phyloP scores from a whole-genome alignment of 441 rosid species.

The Brassica balearica region DNA sequence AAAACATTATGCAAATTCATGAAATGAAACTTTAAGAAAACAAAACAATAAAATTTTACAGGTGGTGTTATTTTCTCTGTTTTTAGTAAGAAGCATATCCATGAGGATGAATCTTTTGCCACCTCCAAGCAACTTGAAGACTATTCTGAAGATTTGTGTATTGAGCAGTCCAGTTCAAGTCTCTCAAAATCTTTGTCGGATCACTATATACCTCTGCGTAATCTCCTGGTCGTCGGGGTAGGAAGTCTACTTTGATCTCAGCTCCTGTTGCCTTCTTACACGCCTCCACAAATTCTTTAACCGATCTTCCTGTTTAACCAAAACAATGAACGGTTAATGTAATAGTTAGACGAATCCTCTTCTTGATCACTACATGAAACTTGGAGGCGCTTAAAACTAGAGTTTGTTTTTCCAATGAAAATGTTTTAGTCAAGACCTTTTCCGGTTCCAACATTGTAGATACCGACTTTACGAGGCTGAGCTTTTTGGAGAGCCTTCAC shows the following conservation, averaged over 20 bases:
- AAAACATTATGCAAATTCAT: slow-evolving; percentile 6
- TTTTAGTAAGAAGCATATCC: slow-evolving; percentile 46
- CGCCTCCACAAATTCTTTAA: slow-evolving; percentile 68
- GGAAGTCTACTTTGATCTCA: slow-evolving; percentile 53
- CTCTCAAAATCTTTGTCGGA: slow-evolving; percentile 53
- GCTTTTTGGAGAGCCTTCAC: slow-evolving; percentile 68
- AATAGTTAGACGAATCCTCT: neutral
- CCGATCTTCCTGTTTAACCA: slow-evolving; percentile 54
- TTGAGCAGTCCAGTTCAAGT: slow-evolving; percentile 61
- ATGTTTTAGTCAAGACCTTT: slow-evolving; percentile 41
- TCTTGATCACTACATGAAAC: slow-evolving; percentile 10
- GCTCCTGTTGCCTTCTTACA: slow-evolving; percentile 67
- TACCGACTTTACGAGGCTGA: slow-evolving; percentile 56
- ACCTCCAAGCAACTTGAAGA: slow-evolving; percentile 61
- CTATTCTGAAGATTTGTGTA: slow-evolving; percentile 55
- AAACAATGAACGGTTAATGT: slow-evolving; percentile 8
- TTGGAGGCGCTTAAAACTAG: neutral
- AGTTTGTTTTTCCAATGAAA: slow-evolving; percentile 13
- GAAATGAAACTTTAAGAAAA: neutral
- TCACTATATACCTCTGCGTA: slow-evolving; percentile 66
- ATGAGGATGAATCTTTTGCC: slow-evolving; percentile 61
- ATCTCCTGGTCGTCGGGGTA: slow-evolving; percentile 61
- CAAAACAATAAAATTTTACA: slow-evolving; percentile 4
- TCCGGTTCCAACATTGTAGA: slow-evolving; percentile 70
- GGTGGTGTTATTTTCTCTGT: slow-evolving; percentile 20